Base-by-base conservation (phyloP, 2,329 filamentous ascomycete species). In the Capronia coronata region DNA sequence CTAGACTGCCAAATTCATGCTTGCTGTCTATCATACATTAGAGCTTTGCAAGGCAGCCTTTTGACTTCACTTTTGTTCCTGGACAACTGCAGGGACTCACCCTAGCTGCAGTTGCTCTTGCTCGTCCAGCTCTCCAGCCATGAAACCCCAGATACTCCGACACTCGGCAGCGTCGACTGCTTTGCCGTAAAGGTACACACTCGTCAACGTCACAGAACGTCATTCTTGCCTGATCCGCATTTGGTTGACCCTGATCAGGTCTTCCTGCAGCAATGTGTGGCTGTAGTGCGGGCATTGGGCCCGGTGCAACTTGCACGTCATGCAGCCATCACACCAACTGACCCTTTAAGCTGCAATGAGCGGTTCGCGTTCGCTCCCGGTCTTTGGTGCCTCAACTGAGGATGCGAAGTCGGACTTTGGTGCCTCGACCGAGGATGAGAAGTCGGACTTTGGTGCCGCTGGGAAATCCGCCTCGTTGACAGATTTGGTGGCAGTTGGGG, bases 401-500 rank as follows among this genome's bases (percentile, higher is more conserved):
- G 30, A 34, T 7, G 30, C 13, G n/a, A n/a, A 34, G 30, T 13
- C 14, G 22, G 21, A 22, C 21, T 45, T 30, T 13, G 43, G 45
- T 16, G 38, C 27, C 4, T 46, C 40, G 10, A 23, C 37, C 2
- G 37, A 46, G 25, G 47, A 37, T 9, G 46, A 25, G 34, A 37
- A 11, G 34, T 37, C 34, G 14, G 34, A 18, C 14, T 37, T 37
- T 13, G 70, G 68, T 3, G 68, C 71, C 40, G 68, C 63, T 3
- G 75, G 75, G 64, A 79, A 77, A 59, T 78, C 75, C 37, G 70
- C 62, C 29, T 71, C 69, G 61, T 71, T 69, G 58, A 72, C 57
- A 7, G 65, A 60, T 18, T 56, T 56, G 50, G 16, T 51, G 6
- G 40, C 44, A 39, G 46, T 48, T 13, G 47, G 48, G 16, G 51